These are phyloP conservation scores for Quercus glauca DNA, from an alignment of 306 rosid genomes.

Conservation along the genomic window DNA sequence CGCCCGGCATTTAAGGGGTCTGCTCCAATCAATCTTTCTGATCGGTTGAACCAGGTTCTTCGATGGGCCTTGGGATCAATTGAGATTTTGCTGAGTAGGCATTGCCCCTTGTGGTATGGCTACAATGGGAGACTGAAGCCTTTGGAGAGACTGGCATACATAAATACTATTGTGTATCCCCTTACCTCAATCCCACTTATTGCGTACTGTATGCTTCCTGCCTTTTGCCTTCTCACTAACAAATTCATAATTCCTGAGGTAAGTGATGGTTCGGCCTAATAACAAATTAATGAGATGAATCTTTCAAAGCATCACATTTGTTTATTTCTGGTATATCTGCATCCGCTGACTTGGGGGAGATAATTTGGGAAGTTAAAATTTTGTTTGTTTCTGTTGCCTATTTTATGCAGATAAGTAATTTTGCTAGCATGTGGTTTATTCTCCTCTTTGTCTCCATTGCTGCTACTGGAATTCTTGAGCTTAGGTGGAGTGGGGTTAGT, in stretches of 20 bases:
- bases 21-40: slow-evolving; percentile 99
- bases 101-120: slow-evolving; percentile 99
- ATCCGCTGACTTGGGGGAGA: not conserved
- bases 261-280: slow-evolving; percentile 11
- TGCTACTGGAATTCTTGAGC: slow-evolving; percentile 92
- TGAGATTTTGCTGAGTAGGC: slow-evolving; percentile 96
- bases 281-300: not conserved
- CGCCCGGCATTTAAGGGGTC: slow-evolving; percentile 99
- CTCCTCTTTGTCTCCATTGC: slow-evolving; percentile 88
- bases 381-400: not conserved
- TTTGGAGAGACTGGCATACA: slow-evolving; percentile 87
- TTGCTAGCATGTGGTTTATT: slow-evolving; percentile 97
- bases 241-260: slow-evolving; percentile 99
- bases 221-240: slow-evolving; percentile 90
- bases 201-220: slow-evolving; percentile 92
- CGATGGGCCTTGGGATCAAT: slow-evolving; percentile 99
- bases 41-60: slow-evolving; percentile 98
- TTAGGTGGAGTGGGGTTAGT: slow-evolving; percentile 98
- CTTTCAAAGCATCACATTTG: not conserved
- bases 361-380: not conserved
- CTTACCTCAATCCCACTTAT: slow-evolving; percentile 85
- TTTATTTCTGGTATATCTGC: not conserved
- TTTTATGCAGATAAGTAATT: slow-evolving; percentile 90
- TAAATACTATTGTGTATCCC: slow-evolving; percentile 95
- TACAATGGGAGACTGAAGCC: slow-evolving; percentile 76